Conservation (phyloP, 129 eudicot species). For the Escallonia herrerae region DNA sequence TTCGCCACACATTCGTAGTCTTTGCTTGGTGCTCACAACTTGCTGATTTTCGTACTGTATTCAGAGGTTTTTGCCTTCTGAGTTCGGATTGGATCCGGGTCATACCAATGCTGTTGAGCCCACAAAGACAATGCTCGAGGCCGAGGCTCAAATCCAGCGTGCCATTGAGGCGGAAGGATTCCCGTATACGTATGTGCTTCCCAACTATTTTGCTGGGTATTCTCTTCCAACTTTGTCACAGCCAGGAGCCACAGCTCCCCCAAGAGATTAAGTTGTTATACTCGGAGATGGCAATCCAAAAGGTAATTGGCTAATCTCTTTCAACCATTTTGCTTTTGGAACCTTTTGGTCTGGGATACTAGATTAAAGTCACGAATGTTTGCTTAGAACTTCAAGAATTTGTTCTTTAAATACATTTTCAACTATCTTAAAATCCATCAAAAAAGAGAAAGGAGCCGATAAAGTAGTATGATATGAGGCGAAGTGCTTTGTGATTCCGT, state of each 20-base stretch:
- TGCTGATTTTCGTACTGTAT: background rate
- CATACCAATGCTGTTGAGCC: slow-evolving; percentile 48
- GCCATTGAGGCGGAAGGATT: slow-evolving; percentile 38
- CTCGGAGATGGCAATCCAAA: slow-evolving; percentile 42
- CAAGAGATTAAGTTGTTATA: slow-evolving; percentile 33
- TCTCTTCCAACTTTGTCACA: slow-evolving; percentile 37
- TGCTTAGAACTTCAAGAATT: no score
- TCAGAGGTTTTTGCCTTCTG: slow-evolving; percentile 58
- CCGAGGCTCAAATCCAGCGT: slow-evolving; percentile 37
- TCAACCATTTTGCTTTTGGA: no score
- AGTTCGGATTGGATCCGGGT: slow-evolving; percentile 43
- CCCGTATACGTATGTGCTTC: slow-evolving; percentile 38
- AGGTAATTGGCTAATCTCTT: no score
- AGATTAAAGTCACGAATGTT: no score
- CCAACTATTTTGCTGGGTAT: slow-evolving; percentile 36
- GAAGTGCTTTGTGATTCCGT: no score
- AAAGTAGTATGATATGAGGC: no score
- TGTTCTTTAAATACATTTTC: no score
- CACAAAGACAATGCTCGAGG: slow-evolving; percentile 19
- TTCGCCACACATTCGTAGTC: background rate
- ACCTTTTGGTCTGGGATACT: no score
- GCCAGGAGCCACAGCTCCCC: slow-evolving; percentile 21
- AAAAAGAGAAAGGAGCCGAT: no score
- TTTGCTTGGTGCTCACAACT: background rate
- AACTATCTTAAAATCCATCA: no score